Percentiles rank a stretch among this genome's conserved stretches.
Conservation (phyloP, 1,284 basidiomycete genomes). For the Trichosporon asahii region DNA sequence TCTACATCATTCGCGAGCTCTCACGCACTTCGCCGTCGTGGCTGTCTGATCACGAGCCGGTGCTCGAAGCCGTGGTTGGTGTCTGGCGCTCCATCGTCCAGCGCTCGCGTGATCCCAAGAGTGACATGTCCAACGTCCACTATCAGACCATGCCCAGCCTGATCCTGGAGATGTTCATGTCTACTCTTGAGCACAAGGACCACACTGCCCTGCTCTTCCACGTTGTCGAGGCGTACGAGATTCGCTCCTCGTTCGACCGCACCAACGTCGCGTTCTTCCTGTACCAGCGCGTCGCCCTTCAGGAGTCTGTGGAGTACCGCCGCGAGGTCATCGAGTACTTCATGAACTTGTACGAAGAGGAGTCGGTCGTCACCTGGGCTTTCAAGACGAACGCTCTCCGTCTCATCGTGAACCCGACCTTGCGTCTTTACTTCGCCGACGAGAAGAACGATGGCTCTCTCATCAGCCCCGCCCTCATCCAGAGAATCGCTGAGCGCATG, state of each 20-base stretch:
- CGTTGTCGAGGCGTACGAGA: slow-evolving; percentile 76
- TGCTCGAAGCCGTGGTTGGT: slow-evolving; percentile 64
- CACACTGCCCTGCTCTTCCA: slow-evolving; percentile 88
- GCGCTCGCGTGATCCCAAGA: slow-evolving; percentile 41
- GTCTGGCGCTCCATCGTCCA: slow-evolving; percentile 62
- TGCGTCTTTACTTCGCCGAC: slow-evolving; percentile 67
- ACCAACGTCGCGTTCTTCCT: slow-evolving; percentile 81
- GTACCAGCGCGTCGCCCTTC: slow-evolving; percentile 73
- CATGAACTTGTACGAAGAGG: slow-evolving; percentile 74
- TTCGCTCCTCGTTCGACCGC: slow-evolving; percentile 76
- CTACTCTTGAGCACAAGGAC: slow-evolving; percentile 60
- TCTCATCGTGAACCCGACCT: slow-evolving; percentile 81
- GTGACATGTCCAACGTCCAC: slow-evolving; percentile 52
- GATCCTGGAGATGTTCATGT: slow-evolving; percentile 73
- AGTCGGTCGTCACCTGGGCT: slow-evolving; percentile 60
- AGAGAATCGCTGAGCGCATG: slow-evolving; percentile 43
- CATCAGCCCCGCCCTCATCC: slow-evolving; percentile 36
- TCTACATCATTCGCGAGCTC: slow-evolving; percentile 77
- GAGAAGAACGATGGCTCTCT: slow-evolving; percentile 45
- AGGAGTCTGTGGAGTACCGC: slow-evolving; percentile 61
- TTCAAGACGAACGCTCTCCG: slow-evolving; percentile 86
- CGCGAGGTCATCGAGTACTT: slow-evolving; percentile 82
- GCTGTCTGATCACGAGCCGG: slow-evolving; percentile 56
- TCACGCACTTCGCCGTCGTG: slow-evolving; percentile 62
- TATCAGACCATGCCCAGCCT: slow-evolving; percentile 66